phyloP scores from a whole-genome alignment of 1,139 yeast genomes.

The Debaryomyces psychrophilus region DNA sequence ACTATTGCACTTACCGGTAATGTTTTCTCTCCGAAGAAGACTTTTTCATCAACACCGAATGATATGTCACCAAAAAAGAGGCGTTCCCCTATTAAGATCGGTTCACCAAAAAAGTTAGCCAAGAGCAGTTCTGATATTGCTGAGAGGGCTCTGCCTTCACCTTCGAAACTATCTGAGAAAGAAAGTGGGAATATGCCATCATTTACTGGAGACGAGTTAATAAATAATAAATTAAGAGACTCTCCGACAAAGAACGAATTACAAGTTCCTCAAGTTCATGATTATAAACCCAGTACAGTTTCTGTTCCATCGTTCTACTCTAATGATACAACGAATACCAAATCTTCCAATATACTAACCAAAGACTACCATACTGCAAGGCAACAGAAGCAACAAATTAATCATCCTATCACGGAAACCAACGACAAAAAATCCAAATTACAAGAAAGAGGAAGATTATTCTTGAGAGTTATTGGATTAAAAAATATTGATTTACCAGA shows the following conservation, averaged over 20 bases:
- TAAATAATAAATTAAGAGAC: constrained; percentile 31
- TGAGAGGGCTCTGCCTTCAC: constrained; percentile 13
- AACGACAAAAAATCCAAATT: constrained; percentile 9
- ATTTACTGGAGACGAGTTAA: constrained; percentile 25
- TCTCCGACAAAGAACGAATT: constrained; percentile 10
- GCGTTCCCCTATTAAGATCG: constrained; percentile 42
- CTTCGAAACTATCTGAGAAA: constrained; percentile 12
- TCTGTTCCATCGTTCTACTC: constrained; percentile 35
- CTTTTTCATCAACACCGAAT: background rate
- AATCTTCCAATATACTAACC: constrained; percentile 20
- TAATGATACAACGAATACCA: constrained; percentile 21
- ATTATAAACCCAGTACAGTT: constrained; percentile 27
- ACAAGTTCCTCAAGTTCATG: constrained; percentile 6
- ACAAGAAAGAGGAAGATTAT: constrained; percentile 75
- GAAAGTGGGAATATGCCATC: constrained; percentile 9
- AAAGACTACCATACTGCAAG: constrained; percentile 9
- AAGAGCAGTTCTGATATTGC: constrained; percentile 33
- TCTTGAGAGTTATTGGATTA: constrained; percentile 65
- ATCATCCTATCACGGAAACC: background rate
- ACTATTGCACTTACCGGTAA: background rate
- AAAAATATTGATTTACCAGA: constrained; percentile 62
- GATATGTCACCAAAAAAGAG: constrained; percentile 16
- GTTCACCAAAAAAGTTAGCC: constrained; percentile 42
- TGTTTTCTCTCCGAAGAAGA: constrained; percentile 11
- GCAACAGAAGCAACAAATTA: background rate